Conservation (phyloP, 148 eudicot species). For the Talinum fruticosum region DNA sequence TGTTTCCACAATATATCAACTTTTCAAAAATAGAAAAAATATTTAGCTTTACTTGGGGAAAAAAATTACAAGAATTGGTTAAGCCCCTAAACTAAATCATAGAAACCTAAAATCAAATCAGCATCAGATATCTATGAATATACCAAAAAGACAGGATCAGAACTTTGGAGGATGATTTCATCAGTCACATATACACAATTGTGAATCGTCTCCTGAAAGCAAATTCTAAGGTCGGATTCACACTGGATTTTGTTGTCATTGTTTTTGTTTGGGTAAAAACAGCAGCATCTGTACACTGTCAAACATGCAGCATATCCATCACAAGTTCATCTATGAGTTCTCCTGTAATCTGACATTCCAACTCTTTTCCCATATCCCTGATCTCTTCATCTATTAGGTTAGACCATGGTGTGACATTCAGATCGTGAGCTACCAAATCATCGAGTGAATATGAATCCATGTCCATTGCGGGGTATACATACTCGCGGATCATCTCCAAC, state of each 20-base stretch:
- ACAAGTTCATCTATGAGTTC: slow-evolving; percentile 66
- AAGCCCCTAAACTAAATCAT: slow-evolving; percentile 32
- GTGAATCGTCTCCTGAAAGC: slow-evolving; percentile 4
- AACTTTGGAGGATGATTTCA: background rate
- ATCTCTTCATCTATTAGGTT: slow-evolving; percentile 54
- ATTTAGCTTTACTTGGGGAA: slow-evolving; percentile 19
- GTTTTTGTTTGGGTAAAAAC: background rate
- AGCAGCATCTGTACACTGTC: slow-evolving; percentile 22
- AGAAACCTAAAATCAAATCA: slow-evolving; percentile 18
- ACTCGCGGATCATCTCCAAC: slow-evolving; percentile 54
- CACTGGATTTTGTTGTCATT: background rate
- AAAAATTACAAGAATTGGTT: slow-evolving; percentile 32
- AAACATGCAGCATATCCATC: slow-evolving; percentile 43
- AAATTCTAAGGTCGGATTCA: background rate
- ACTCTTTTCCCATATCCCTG: slow-evolving; percentile 50
- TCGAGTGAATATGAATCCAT: slow-evolving; percentile 43
- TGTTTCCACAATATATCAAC: slow-evolving; percentile 21
- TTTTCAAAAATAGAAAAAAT: slow-evolving; percentile 7
- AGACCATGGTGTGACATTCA: slow-evolving; percentile 53
- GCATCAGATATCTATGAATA: slow-evolving; percentile 13
- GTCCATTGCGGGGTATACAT: slow-evolving; percentile 49
- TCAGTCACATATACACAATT: slow-evolving; percentile 27
- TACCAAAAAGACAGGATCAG: slow-evolving; percentile 24
- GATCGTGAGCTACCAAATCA: slow-evolving; percentile 58
- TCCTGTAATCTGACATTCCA: slow-evolving; percentile 52